phyloP scores from a whole-genome alignment of 179 eudicot genomes.

The Carnegiea gigantea region DNA sequence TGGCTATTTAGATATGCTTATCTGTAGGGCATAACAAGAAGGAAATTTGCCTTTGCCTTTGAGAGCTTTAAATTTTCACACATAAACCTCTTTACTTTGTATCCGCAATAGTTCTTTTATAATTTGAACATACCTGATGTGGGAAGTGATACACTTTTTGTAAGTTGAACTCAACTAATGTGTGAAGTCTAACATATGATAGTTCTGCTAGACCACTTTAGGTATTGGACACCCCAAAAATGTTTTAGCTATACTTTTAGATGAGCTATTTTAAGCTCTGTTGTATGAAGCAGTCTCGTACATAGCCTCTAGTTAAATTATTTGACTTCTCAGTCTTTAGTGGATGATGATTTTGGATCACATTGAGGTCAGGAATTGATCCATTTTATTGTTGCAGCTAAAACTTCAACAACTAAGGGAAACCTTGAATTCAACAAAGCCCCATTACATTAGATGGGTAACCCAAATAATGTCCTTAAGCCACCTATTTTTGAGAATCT shows the following conservation, averaged over 20 bases:
- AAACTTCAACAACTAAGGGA: slow-evolving; percentile 98
- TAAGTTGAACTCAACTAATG: background rate
- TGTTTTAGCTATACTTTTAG: slow-evolving; percentile 9
- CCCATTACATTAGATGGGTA: slow-evolving; percentile 99
- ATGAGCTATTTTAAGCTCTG: background rate
- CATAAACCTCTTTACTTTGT: background rate
- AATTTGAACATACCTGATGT: too few species aligned
- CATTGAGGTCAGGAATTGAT: background rate
- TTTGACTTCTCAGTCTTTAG: too few species aligned
- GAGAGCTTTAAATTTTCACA: background rate
- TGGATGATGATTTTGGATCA: too few species aligned
- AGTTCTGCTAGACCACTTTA: background rate
- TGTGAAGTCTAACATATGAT: background rate
- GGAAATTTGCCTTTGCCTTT: background rate
- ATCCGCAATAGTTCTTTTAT: too few species aligned
- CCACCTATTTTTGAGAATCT: slow-evolving; percentile 93
- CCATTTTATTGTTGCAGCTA: slow-evolving; percentile 54
- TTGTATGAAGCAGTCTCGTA: background rate
- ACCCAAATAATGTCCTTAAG: slow-evolving; percentile 91
- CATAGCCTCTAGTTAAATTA: slow-evolving; percentile 13
- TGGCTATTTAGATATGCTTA: too few species aligned
- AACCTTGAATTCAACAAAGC: slow-evolving; percentile 86
- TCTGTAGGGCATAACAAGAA: too few species aligned
- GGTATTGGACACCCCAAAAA: background rate
- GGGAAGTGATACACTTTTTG: background rate